Conservation (phyloP, 1,284 basidiomycete species). For the Entoloma clypeatum region DNA sequence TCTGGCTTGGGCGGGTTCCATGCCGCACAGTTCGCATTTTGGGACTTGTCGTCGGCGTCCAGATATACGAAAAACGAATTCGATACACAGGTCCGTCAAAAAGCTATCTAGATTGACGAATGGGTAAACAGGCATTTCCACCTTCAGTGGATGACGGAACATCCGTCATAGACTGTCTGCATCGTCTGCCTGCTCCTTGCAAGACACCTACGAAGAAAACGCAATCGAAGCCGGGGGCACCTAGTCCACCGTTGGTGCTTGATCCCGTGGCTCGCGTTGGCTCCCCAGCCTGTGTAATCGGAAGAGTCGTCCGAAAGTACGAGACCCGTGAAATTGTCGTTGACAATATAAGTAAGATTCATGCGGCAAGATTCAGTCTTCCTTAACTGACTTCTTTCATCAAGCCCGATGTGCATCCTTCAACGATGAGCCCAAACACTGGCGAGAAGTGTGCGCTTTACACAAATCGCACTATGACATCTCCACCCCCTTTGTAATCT, state of each 20-base stretch:
- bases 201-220: conserved; percentile 14
- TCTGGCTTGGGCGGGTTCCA: conserved; percentile 67
- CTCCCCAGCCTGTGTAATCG: conserved; percentile 43
- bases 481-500: conserved; percentile 38
- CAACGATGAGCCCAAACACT: conserved; percentile 61
- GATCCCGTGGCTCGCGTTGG: conserved; percentile 48
- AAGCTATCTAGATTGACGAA: too few relatives aligned
- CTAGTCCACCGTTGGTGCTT: conserved; percentile 18
- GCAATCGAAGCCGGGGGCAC: not conserved
- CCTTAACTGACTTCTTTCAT: conserved; percentile 20
- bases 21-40: conserved; percentile 59
- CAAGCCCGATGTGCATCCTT: conserved; percentile 44
- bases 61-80: conserved; percentile 53
- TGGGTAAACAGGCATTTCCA: too few relatives aligned
- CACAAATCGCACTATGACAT: conserved; percentile 51
- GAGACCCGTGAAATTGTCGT: conserved; percentile 47
- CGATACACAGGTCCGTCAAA: conserved; percentile 51
- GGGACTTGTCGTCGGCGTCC: conserved; percentile 61
- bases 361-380: conserved; percentile 5
- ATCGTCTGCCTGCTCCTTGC: conserved; percentile 32
- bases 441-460: conserved; percentile 47
- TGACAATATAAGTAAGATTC: conserved; percentile 40
- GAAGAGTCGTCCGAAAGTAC: conserved; percentile 40
- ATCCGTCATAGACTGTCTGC: conserved; percentile 59
- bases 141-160: conserved; percentile 73